Evolutionary conservation across 2,329 filamentous ascomycete genomes (phyloP), one percentile per base, ranked within the genome.

Genomic region (Huntiella bhutanensis): DNA sequence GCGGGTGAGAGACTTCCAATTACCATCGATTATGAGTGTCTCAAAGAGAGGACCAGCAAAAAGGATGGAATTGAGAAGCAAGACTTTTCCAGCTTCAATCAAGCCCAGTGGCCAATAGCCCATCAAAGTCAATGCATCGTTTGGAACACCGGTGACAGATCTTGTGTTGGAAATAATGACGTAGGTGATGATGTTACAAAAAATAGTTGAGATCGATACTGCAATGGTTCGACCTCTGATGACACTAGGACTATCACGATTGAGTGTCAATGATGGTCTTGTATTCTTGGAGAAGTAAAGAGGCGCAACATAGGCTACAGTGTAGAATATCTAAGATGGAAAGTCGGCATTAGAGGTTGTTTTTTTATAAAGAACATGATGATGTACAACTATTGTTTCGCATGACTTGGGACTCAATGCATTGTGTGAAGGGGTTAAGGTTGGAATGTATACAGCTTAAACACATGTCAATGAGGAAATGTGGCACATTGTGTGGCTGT

Each of bases 41-140:
- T 93, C 85, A 57, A 82, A 95, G 36, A 98, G 66, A 3, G 88
- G 87, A 0, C 82, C 91, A 16, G 75, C 64, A 61, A 95, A 98
- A 41, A 96, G 71, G 48, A 87, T 66, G 33, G 71, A 70, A 4
- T 86, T 88, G 48, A 96, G 67, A 4, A 75, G 60, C n/a, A 92
- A 61, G 36, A 70, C 69, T 49, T 70, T 75, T 41, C 65, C 59
- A 16, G 81, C 68, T 55, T 91, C 84, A 15, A 65, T 33, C 1
- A 80, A 56, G 45, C 77, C 76, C 41, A 82, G 54, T 1, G 88
- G 88, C 79, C 82, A 93, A 63, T 82, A 76, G 47, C 87, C 88
- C 59, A 94, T 73, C 34, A 79, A 64, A 52, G 77, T 44, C 6
- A 50, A 41, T 17, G 44, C 48, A 47, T 50, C 28, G 12, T 42